Conservation (phyloP, 2,329 filamentous ascomycete species). For the Rachicladosporium sp. region DNA sequence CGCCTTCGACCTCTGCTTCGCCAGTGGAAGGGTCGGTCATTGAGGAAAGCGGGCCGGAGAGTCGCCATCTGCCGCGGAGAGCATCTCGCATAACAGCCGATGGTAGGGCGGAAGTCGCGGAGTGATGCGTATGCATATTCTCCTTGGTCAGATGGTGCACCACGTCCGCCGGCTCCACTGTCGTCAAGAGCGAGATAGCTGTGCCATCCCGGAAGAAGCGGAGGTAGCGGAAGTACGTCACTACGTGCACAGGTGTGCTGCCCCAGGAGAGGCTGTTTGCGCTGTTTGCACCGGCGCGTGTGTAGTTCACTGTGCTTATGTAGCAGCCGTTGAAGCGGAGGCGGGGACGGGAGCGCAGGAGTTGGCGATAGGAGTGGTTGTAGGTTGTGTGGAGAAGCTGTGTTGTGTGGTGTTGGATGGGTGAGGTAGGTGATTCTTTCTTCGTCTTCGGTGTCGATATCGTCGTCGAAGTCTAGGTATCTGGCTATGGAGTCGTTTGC, state of each 20-base stretch:
- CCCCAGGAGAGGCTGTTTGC: slow-evolving; percentile 62
- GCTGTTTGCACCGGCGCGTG: slow-evolving; percentile 64
- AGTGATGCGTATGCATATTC: slow-evolving; percentile 38
- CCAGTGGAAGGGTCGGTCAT: slow-evolving; percentile 9
- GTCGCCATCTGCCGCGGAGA: slow-evolving; percentile 52
- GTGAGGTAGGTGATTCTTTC: slow-evolving; percentile 1
- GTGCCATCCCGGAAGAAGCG: slow-evolving; percentile 89
- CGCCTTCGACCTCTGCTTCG: slow-evolving; percentile 43
- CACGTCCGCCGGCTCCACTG: slow-evolving; percentile 70
- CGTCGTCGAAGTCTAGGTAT: slow-evolving; percentile 12
- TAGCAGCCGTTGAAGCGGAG: slow-evolving; percentile 93
- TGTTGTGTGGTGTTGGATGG: slow-evolving; percentile 9
- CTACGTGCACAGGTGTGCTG: slow-evolving; percentile 70
- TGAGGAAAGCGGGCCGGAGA: slow-evolving; percentile 38
- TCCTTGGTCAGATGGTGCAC: slow-evolving; percentile 72
- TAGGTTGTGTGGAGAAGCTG: slow-evolving; percentile 18
- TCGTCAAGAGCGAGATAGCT: slow-evolving; percentile 67
- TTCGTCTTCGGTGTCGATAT: slow-evolving; percentile 11
- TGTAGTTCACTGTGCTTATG: slow-evolving; percentile 93
- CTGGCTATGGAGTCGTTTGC: slow-evolving; percentile 2
- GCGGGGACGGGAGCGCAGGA: slow-evolving; percentile 73
- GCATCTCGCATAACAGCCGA: slow-evolving; percentile 56
- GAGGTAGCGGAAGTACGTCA: slow-evolving; percentile 95
- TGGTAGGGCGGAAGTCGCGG: slow-evolving; percentile 26
- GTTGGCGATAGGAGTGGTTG: slow-evolving; percentile 38